Conservation (phyloP, 495 filamentous ascomycete species). For the Bacidia rubella region DNA sequence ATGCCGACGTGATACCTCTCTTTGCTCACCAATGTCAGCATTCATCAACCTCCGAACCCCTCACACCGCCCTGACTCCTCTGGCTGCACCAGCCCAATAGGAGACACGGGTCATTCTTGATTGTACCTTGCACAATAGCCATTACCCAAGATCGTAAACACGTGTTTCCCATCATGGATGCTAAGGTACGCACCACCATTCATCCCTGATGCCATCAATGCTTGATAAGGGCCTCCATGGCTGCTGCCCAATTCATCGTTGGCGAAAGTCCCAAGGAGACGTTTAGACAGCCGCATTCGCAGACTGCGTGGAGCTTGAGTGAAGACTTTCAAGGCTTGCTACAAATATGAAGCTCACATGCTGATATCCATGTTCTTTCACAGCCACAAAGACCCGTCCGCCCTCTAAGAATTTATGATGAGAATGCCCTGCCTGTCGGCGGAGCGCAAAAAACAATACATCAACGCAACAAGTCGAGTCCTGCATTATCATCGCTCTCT, state of each 20-base stretch:
- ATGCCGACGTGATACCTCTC: background rate
- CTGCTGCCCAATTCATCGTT: no score
- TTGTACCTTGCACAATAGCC: background rate
- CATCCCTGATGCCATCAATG: background rate
- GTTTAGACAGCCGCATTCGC: no score
- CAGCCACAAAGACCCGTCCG: slow-evolving; percentile 63
- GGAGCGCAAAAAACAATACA: slow-evolving; percentile 48
- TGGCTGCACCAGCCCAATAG: background rate
- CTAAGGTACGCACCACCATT: slow-evolving; percentile 22
- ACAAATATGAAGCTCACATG: no score
- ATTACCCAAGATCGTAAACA: slow-evolving; percentile 6
- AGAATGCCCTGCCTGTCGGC: slow-evolving; percentile 49
- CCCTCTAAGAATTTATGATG: slow-evolving; percentile 52
- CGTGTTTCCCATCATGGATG: slow-evolving; percentile 24
- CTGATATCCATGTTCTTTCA: no score
- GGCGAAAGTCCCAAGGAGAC: no score
- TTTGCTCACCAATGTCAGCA: background rate
- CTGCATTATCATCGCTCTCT: slow-evolving; percentile 45
- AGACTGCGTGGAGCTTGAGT: no score
- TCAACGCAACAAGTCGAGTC: slow-evolving; percentile 70
- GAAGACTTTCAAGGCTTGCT: no score
- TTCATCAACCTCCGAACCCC: background rate
- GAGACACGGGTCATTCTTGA: background rate
- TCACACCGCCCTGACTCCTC: background rate
- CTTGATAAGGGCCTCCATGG: no score